A percentile compares a stretch with the other conserved stretches of the same genome.
phyloP scores from a whole-genome alignment of 2,329 filamentous ascomycete species.

The Diaporthe sp. region DNA sequence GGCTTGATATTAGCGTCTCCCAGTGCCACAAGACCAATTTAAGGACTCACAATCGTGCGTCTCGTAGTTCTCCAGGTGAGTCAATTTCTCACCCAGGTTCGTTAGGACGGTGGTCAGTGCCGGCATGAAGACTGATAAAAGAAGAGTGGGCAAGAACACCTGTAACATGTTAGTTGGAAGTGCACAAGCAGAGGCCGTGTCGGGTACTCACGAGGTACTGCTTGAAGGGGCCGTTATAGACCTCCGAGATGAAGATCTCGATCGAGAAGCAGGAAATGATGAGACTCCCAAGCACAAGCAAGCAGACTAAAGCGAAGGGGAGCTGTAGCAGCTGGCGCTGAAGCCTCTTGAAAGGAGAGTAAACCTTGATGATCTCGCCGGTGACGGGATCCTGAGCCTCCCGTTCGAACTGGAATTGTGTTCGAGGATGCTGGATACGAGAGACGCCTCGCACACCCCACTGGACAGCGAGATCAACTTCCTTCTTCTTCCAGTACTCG shows the following conservation, averaged over 20 bases:
- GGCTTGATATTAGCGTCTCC: slow-evolving; percentile 41
- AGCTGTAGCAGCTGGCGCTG: slow-evolving; percentile 83
- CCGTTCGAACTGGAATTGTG: slow-evolving; percentile 83
- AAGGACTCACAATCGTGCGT: slow-evolving; percentile 74
- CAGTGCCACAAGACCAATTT: neutral
- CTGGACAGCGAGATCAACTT: slow-evolving; percentile 85
- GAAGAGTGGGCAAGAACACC: slow-evolving; percentile 88
- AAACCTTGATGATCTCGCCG: slow-evolving; percentile 81
- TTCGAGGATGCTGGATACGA: slow-evolving; percentile 80
- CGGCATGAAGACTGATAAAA: slow-evolving; percentile 86
- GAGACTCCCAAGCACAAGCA: slow-evolving; percentile 79
- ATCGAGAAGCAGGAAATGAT: slow-evolving; percentile 91
- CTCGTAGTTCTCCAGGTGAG: slow-evolving; percentile 90
- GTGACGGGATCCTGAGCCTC: slow-evolving; percentile 84
- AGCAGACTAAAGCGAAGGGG: slow-evolving; percentile 84
- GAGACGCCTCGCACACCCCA: slow-evolving; percentile 93
- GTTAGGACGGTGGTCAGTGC: slow-evolving; percentile 83
- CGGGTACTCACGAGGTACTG: slow-evolving; percentile 75
- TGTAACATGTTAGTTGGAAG: slow-evolving; percentile 50
- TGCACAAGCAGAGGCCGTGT: neutral
- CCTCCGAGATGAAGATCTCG: slow-evolving; percentile 95
- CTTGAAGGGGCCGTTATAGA: slow-evolving; percentile 92
- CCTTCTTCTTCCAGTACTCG: slow-evolving; percentile 96
- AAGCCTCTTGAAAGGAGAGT: slow-evolving; percentile 81
- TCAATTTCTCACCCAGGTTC: slow-evolving; percentile 80